Evolutionary conservation across 164 flowering plant genomes (phyloP).

Genomic region (Aristolochia californica): DNA sequence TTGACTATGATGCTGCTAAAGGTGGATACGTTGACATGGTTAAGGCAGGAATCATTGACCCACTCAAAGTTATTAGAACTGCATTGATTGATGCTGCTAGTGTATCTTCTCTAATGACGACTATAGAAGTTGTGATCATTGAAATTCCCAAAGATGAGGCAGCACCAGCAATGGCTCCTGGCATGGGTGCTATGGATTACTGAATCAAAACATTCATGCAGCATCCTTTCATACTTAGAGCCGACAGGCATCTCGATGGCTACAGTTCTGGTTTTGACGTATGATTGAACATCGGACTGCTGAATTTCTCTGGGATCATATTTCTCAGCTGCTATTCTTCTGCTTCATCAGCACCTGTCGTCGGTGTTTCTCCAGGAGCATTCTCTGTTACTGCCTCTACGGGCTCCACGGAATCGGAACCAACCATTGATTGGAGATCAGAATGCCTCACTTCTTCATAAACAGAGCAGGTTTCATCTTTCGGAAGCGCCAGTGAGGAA

Average conservation of each 20-base stretch:
- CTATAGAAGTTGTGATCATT: conserved; percentile 81
- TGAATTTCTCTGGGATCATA: conserved; percentile 2
- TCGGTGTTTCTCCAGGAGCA: too few relatives aligned
- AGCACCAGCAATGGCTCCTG: conserved; percentile 46
- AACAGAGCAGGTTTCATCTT: too few relatives aligned
- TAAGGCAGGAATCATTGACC: conserved; percentile 88
- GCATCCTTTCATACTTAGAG: too few relatives aligned
- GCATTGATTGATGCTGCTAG: conserved; percentile 90
- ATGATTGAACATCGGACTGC: conserved; percentile 4
- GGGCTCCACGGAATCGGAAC: too few relatives aligned
- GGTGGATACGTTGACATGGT: conserved; percentile 96
- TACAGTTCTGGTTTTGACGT: too few relatives aligned
- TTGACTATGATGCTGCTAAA: conserved; percentile 98
- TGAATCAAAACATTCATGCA: too few relatives aligned
- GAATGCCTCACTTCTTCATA: too few relatives aligned
- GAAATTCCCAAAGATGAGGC: conserved; percentile 84
- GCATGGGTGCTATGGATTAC: conserved; percentile 85
- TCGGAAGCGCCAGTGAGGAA: too few relatives aligned
- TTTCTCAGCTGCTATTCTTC: not conserved
- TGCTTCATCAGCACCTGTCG: too few relatives aligned
- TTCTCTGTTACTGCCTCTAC: too few relatives aligned
- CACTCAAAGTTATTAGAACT: conserved; percentile 88
- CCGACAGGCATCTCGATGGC: too few relatives aligned
- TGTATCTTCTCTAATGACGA: conserved; percentile 81
- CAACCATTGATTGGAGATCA: too few relatives aligned